phyloP scores from a whole-genome alignment of 768 basidiomycete genomes.

The Rhodotorula sphaerocarpa region DNA sequence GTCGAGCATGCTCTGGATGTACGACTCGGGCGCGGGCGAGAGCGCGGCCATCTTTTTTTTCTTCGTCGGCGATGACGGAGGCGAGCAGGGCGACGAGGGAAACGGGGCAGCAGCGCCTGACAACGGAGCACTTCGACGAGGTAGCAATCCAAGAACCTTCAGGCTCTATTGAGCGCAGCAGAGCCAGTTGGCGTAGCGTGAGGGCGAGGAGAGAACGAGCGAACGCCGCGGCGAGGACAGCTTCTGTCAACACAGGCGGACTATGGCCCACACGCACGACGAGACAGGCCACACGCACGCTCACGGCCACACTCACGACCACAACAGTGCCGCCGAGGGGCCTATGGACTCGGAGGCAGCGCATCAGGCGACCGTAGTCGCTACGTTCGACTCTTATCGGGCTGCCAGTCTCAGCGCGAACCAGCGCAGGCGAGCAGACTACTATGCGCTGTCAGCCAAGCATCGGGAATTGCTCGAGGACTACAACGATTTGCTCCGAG shows the following conservation, averaged over 20 bases:
- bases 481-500: constrained; percentile 1
- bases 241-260: too few species aligned
- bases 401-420: constrained; percentile 49
- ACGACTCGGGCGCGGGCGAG: constrained; percentile 10
- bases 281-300: neutral
- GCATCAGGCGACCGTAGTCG: constrained; percentile 22
- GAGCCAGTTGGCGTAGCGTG: too few species aligned
- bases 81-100: neutral
- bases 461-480: constrained; percentile 59
- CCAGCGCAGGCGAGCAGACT: constrained; percentile 65
- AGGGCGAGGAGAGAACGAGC: neutral
- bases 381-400: constrained; percentile 28
- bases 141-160: too few species aligned
- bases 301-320: neutral
- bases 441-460: constrained; percentile 58
- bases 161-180: too few species aligned
- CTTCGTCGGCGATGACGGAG: neutral
- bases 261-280: neutral
- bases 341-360: neutral
- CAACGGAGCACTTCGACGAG: too few species aligned
- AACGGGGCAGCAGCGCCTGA: too few species aligned
- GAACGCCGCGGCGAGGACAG: neutral
- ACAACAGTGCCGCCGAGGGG: neutral
- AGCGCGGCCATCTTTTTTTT: constrained; percentile 6
- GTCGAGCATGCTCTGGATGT: constrained; percentile 62